Conservation (phyloP, 371 early-diverging fungal genomes). For the Syncephalastrum contaminatum region DNA sequence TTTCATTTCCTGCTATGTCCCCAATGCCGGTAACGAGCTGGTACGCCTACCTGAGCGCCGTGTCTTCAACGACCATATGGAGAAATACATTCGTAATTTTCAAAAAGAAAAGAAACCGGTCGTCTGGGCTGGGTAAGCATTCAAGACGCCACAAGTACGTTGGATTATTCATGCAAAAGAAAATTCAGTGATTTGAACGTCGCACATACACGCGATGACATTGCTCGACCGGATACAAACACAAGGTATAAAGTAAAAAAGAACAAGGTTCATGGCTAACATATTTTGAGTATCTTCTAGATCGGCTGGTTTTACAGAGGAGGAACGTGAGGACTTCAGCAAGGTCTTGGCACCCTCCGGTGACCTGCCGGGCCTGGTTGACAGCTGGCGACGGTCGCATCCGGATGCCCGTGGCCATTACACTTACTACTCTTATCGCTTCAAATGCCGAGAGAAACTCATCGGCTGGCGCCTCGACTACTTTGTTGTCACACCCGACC, state of each 20-base stretch:
- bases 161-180: neutral
- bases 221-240: conserved; percentile 83
- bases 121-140: conserved; percentile 75
- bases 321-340: conserved; percentile 79
- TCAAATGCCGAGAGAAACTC: conserved; percentile 67
- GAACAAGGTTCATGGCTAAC: neutral
- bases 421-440: conserved; percentile 83
- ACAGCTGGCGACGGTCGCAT: conserved; percentile 76
- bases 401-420: conserved; percentile 70
- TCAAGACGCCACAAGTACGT: neutral
- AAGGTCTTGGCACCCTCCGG: conserved; percentile 51
- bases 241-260: conserved; percentile 28
- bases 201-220: conserved; percentile 78
- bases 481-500: conserved; percentile 69
- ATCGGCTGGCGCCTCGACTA: conserved; percentile 93
- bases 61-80: conserved; percentile 71
- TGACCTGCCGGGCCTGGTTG: conserved; percentile 57
- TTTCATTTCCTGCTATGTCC: conserved; percentile 79
- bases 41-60: conserved; percentile 63
- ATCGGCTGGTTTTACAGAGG: conserved; percentile 83
- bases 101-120: conserved; percentile 72
- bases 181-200: conserved; percentile 79
- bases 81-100: conserved; percentile 63
- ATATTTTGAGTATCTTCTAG: conserved; percentile 23
- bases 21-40: conserved; percentile 80